phyloP scores from a whole-genome alignment of 345 rosid genomes.

The Acer campestre region DNA sequence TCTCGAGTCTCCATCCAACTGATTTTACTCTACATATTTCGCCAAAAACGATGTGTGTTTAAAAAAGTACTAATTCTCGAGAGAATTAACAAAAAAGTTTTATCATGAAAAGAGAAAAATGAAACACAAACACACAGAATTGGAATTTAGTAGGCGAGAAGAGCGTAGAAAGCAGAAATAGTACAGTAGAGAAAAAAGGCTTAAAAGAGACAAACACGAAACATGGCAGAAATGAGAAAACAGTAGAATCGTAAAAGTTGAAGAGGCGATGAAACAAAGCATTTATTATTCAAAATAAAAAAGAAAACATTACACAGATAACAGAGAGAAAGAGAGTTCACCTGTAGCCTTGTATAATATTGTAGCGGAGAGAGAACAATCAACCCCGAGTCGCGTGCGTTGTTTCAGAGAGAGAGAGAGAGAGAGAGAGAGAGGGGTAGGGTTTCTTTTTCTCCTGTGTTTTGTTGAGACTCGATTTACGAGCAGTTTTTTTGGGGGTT shows the following conservation, averaged over 20 bases:
- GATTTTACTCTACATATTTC: neutral
- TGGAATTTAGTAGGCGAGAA: constrained; percentile 20
- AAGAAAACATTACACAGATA: neutral
- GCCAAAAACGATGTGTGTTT: constrained; percentile 5
- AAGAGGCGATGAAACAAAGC: constrained; percentile 8
- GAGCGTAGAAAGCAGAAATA: constrained; percentile 37
- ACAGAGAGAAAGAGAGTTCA: neutral
- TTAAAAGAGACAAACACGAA: constrained; percentile 30
- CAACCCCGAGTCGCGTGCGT: constrained; percentile 30
- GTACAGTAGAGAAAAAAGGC: constrained; percentile 7
- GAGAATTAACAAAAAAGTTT: neutral
- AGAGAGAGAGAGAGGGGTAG: neutral
- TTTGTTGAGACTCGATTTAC: neutral
- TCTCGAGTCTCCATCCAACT: constrained; percentile 13
- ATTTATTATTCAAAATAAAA: constrained; percentile 7
- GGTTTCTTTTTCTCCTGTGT: neutral
- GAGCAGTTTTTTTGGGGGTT: neutral
- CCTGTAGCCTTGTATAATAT: neutral
- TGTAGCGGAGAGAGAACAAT: constrained; percentile 7
- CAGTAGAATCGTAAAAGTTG: constrained; percentile 27
- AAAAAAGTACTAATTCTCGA: constrained; percentile 20
- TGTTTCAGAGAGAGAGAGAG: neutral
- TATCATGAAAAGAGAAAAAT: neutral
- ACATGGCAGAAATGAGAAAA: constrained; percentile 38
- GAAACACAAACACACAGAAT: neutral